Evolutionary conservation across 2,329 filamentous ascomycete genomes (phyloP), one percentile per base, ranked within the genome.

Genomic region (Stagonosporopsis chrysanthemi): DNA sequence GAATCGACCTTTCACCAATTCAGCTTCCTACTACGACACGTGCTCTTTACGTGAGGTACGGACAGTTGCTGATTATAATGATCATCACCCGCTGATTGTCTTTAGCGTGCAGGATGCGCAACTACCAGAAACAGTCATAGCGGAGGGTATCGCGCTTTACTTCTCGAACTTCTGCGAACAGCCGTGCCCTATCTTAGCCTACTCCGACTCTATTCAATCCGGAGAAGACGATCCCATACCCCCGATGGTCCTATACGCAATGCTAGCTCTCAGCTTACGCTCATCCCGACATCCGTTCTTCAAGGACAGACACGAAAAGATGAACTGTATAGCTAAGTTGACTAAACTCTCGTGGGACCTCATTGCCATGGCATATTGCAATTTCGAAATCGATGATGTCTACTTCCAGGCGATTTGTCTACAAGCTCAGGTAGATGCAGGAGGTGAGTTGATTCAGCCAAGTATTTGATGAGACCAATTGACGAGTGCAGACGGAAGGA

Each of bases 221-320:
- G 15, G 17, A 6, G 22, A 26, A 44, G 45, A 38, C 22, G 38
- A 50, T 15, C 24, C 14, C n/a, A 17, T 39, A 31, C 45, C 52
- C 2, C 36, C 38, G 14, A 49, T 56, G 22, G 33, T 56, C 19
- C 31, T 56, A 15, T 44, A 38, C 38, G 24, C 52, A 4, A 49
- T 56, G 45, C 45, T 56, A 6, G 52, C 52, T 50, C 52, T 49
- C 14, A 50, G 52, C 28, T 50, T 56, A 31, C 52, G 52, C 33
- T 44, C 52, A 22, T 56, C 44, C 19, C 19, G 28, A 5, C 36
- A 56, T 49, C 38, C 45, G 11, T 49, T 56, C 29, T 44, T 56
- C 45, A 38, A 42, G 19, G 23, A 46, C 23, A 29, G 23, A 41
- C 9, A 12, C 11, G 44, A 28, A 31, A 47, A n/a, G 35, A 39